Base-by-base conservation (phyloP, 1,284 basidiomycete genomes). In the Irpex sp. region DNA sequence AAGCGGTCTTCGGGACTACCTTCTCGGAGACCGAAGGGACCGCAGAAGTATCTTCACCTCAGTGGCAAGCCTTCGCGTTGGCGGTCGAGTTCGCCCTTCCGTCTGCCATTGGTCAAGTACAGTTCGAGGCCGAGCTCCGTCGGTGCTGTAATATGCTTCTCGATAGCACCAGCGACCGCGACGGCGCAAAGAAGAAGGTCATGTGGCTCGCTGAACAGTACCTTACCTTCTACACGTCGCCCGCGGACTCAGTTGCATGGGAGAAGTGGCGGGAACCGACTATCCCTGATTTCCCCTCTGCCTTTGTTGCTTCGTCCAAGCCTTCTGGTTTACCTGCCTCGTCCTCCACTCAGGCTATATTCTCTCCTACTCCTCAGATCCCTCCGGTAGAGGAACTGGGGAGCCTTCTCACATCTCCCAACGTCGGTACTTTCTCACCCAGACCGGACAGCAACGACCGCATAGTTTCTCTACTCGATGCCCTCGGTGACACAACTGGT, bases 1-100 rank as follows among this genome's bases (percentile, higher is more conserved):
- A 94, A 74, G 76, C 85, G 5, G 85, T 92, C 9, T 93, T 94
- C 70, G 87, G 83, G n/a, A 91, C 89, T 0, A 86, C 84, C 2
- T 90, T 89, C 70, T 61, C 54, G 59, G 15, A 63, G 59, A 19
- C 13, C 51, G 35, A 56, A 37, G 17, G 43, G 56, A 46, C 5
- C 39, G 21, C 50, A 60, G 21, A 63, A 3, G 57, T 19, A 37
- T 67, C 69, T 56, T 61, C 51, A 54, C 65, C 68, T 43, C 65
- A 65, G n/a, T 90, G 88, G 88, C 81, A 81, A 68, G 79, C 83
- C 51, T 89, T 89, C 66, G 83, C 88, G 1, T 81, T 82, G 0
- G 77, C 84, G 1, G 70, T 90, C 33, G 66, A 91, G 7, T 78
- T 90, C 21, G 80, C 79, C 60, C 68, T 91, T 17, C 90, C 91